Evolutionary conservation across 1,284 basidiomycete genomes (phyloP), one percentile per base, ranked within the genome.

Genomic region (Xerocomus minutiporus): DNA sequence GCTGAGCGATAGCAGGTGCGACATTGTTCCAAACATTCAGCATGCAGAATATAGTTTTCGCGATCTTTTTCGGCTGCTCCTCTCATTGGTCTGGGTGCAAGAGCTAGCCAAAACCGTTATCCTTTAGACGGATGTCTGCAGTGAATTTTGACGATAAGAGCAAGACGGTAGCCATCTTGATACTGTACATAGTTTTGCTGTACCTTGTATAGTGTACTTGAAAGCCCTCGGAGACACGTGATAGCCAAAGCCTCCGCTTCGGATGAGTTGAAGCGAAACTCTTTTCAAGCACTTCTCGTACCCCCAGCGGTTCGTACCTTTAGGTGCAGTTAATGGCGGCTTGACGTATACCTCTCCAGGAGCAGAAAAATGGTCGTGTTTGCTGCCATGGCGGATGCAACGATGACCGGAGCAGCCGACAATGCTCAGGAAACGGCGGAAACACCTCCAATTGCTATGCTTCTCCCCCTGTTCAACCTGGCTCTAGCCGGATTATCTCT

Each of bases 361-460:
- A 26, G 40, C 11, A 41, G 25, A 41, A 39, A 17, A 23, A 12
- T 9, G 8, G n/a, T 38, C 7, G 28, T n/a, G 7, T 11, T 7
- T 46, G 20, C 32, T 25, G 13, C 8, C 40, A 62, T 62, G 52
- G 46, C 60, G 25, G 12, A 51, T 26, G 8, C 41, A 48, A 53
- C 46, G 1, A 41, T 41, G 45, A 29, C 51, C 2, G 36, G 25
- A 42, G 23, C 34, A 25, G 45, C 34, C 13, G 59, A 53, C 36
- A 52, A 23, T 8, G 45, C 43, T 1, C 15, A 55, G 1, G 25
- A 46, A 12, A 47, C 34, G 32, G 35, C 38, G 12, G 55, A 50
- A 36, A 52, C 60, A 31, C 64, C 65, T 28, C 65, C 65, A 17
- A 69, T 70, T 23, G 46, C 52, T 26, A 50, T 56, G 11, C 38